phyloP scores from a whole-genome alignment of 768 basidiomycete genomes.

The Suillus tomentosus region DNA sequence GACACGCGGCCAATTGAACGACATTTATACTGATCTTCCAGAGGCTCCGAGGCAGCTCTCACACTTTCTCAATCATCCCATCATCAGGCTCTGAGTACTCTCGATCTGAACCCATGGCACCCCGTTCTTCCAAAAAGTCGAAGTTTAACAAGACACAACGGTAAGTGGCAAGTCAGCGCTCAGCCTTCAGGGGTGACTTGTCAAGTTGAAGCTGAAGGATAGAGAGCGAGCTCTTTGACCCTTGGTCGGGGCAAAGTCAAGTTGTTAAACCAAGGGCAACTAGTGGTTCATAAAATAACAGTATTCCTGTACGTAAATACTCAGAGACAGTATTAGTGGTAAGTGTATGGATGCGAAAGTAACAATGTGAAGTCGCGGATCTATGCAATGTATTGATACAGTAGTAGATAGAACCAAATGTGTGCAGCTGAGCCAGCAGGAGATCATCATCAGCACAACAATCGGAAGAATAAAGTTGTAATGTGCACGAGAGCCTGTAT shows the following conservation, averaged over 20 bases:
- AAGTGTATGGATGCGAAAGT: no score
- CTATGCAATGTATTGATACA: no score
- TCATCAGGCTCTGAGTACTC: neutral
- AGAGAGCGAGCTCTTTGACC: neutral
- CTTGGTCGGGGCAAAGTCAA: neutral
- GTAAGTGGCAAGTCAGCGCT: neutral
- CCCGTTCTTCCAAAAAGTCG: no score
- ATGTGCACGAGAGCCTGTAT: slow-evolving; percentile 6
- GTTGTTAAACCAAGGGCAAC: neutral
- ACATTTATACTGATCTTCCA: neutral
- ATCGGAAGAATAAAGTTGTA: slow-evolving; percentile 26
- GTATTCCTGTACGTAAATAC: no score
- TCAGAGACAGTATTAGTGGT: no score
- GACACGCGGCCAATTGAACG: neutral
- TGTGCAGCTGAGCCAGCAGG: slow-evolving; percentile 11
- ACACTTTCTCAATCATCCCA: slow-evolving; percentile 4
- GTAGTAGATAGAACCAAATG: slow-evolving; percentile 19
- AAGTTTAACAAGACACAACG: neutral
- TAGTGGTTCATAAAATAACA: no score
- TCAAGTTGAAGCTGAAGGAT: neutral
- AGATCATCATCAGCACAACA: slow-evolving; percentile 7
- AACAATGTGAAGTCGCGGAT: no score
- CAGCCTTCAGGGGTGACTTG: neutral
- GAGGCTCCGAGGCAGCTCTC: neutral
- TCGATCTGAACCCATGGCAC: neutral